Evolutionary conservation across 352 stramenopile species (phyloP).

Genomic region (Globisporangium irregulare): DNA sequence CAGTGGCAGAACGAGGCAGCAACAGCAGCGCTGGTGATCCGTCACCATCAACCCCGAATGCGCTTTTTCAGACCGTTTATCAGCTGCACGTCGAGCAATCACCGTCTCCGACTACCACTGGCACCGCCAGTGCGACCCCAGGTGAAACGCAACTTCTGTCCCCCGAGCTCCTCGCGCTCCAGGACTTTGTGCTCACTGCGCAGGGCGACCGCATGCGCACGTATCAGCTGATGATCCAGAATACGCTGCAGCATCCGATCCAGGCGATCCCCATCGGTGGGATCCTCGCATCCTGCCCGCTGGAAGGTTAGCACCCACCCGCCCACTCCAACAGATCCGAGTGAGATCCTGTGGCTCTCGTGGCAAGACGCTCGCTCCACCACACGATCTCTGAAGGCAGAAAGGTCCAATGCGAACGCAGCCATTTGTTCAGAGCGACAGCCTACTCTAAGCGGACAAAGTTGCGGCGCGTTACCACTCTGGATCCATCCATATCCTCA

Average conservation of each 20-base stretch:
- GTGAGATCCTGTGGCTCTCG: neutral
- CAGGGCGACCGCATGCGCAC: neutral
- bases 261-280: neutral
- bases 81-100: neutral
- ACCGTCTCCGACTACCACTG: no score
- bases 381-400: no score
- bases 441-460: no score
- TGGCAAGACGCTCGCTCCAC: neutral
- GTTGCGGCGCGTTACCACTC: no score
- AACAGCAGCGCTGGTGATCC: neutral
- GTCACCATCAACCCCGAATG: neutral
- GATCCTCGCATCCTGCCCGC: neutral
- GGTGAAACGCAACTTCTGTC: neutral
- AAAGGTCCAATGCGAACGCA: no score
- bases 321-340: neutral
- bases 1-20: neutral
- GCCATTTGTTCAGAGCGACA: no score
- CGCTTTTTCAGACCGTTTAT: conserved; percentile 2
- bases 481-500: no score
- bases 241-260: neutral
- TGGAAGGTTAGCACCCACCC: neutral
- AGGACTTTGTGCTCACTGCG: neutral
- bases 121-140: no score
- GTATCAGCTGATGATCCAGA: neutral
- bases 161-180: neutral